Evolutionary conservation across 108 stramenopile species (phyloP).

Genomic region (Cyclotella baltica): DNA sequence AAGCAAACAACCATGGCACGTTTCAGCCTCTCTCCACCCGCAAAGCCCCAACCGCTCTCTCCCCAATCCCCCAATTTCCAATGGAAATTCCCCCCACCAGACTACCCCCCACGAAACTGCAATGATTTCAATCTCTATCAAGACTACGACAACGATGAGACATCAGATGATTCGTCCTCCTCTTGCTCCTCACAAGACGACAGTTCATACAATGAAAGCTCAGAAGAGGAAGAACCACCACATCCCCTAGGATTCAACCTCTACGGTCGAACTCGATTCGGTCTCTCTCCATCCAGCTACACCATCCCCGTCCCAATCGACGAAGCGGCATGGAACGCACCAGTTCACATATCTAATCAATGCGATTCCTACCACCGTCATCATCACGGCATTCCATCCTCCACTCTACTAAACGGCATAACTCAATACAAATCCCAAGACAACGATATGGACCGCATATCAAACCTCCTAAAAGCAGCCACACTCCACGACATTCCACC

Average conservation of each 20-base stretch:
- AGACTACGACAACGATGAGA: conserved; percentile 21
- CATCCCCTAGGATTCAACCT: conserved; percentile 78
- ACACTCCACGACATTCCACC: conserved; percentile 12
- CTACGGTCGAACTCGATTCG: conserved; percentile 62
- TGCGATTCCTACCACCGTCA: conserved; percentile 9
- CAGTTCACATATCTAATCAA: conserved; percentile 18
- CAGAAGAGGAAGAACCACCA: conserved; percentile 58
- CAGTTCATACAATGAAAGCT: not conserved
- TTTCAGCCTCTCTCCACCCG: conserved; percentile 55
- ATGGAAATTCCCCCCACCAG: conserved; percentile 50
- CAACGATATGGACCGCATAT: conserved; percentile 50
- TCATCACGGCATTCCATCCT: not conserved
- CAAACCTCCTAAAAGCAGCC: conserved; percentile 47
- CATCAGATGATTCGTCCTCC: conserved; percentile 4
- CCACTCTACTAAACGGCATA: not conserved
- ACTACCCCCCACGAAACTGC: not conserved
- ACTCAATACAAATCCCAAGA: conserved; percentile 7
- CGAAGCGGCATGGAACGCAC: conserved; percentile 49
- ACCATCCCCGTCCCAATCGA: not conserved
- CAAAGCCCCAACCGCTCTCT: not conserved
- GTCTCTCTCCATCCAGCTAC: conserved; percentile 30
- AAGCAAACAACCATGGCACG: conserved; percentile 46
- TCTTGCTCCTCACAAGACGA: conserved; percentile 4
- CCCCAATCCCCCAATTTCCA: conserved; percentile 30
- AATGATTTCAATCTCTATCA: not conserved